Evolutionary conservation across 2,329 filamentous ascomycete species (phyloP), one percentile per base, ranked within the genome.

Genomic region (Pyrenochaeta sp.): DNA sequence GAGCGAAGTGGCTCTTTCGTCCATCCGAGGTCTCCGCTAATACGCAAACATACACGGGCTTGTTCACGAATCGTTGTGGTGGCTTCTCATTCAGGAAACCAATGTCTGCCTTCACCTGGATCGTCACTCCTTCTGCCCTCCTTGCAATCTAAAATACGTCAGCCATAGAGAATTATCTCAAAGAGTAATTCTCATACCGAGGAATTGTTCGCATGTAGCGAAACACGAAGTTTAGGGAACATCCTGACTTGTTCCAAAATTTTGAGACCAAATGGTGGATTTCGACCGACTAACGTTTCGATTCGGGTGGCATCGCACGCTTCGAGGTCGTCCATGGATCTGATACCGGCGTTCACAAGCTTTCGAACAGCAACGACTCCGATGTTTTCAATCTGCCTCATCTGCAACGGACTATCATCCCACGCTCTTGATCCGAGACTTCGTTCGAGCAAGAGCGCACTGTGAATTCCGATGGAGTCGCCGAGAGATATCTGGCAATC

Each of bases 341-440:
- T 83, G 40, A 97, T 81, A 1, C 85, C 84, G n/a, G 84, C 84
- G 26, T 81, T 79, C 3, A 84, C 81, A 29, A 97, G 79, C 65
- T 88, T 94, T 24, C 87, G 81, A 52, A 89, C 84, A n/a, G 83
- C 81, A 1, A 86, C 89, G 4, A 84, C 76, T 0, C 94, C 94
- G 48, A 97, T 82, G 3, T 85, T 82, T 0, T 89, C 84, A 2
- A 99, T 80, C 67, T 97, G 93, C 48, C 88, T 87, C 61, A 99
- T 81, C 55, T 96, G 89, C 15, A 87, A 77, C 0, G 89, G 83
- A 2, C 85, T 88, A 22, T 88, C 85, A 61, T 99, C 94, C 94
- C 92, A 96, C 1, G 80, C 80, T 46, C 81, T 82, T 2, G 91
- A 88, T 15, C 83, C 81, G 37, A 97, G 74, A 53, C 89, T 90